Conservation (phyloP, 345 rosid genomes). For the Eucalyptus cloeziana region DNA sequence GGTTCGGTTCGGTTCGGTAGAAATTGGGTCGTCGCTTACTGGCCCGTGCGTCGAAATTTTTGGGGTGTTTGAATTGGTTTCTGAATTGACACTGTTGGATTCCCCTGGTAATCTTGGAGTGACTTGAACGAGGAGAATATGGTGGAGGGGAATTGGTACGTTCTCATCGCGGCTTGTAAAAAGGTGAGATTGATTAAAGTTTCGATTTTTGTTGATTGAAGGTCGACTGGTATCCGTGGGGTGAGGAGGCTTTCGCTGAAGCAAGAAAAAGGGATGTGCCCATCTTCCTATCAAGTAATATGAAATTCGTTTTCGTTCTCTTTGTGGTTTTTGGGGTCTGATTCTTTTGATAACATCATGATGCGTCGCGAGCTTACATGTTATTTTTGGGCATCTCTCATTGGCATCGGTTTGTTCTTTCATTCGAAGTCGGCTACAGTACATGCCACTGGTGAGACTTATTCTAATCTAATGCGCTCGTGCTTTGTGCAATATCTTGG, state of each 20-base stretch:
- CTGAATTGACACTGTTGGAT: neutral
- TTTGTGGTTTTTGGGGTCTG: neutral
- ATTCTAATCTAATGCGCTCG: neutral
- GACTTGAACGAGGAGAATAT: neutral
- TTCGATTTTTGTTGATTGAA: conserved; percentile 1
- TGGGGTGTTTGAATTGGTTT: neutral
- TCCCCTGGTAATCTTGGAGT: neutral
- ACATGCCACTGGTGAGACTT: conserved; percentile 91
- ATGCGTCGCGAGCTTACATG: neutral
- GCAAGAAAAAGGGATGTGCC: conserved; percentile 78
- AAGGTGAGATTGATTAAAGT: neutral
- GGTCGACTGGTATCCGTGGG: conserved; percentile 97
- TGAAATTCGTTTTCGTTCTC: neutral
- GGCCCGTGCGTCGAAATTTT: neutral
- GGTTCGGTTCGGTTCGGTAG: neutral
- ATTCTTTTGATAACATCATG: neutral
- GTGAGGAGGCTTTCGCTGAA: conserved; percentile 83
- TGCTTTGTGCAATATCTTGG: neutral
- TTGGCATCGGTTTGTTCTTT: conserved; percentile 1
- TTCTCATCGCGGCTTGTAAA: neutral
- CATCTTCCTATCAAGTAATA: conserved; percentile 82
- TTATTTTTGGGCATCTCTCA: neutral
- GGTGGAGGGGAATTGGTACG: neutral
- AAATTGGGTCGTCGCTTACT: neutral
- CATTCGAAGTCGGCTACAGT: conserved; percentile 88